Evolutionary conservation across 805 yeast species (phyloP).

Genomic region (Lachancea fermentati): DNA sequence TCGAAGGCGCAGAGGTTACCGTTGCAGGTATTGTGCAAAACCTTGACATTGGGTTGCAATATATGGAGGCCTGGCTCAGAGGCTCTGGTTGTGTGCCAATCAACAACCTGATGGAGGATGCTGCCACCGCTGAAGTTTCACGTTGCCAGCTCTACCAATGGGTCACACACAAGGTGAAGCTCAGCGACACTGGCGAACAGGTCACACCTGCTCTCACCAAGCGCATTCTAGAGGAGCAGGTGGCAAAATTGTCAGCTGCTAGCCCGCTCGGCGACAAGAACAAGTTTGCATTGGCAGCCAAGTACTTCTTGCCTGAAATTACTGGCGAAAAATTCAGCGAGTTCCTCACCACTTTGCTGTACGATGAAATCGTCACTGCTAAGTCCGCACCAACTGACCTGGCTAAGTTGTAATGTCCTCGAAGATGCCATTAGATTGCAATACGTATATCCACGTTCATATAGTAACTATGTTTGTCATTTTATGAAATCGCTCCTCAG

Average conservation of each 20-base stretch:
- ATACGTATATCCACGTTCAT: no score
- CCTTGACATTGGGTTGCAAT: constrained; percentile 68
- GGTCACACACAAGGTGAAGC: constrained; percentile 63
- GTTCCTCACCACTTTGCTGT: constrained; percentile 69
- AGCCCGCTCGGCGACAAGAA: constrained; percentile 47
- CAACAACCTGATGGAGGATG: constrained; percentile 83
- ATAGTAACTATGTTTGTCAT: no score
- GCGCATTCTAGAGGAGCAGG: constrained; percentile 56
- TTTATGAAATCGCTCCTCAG: no score
- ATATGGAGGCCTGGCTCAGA: constrained; percentile 83
- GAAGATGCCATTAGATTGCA: not conserved
- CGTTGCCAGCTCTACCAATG: constrained; percentile 79
- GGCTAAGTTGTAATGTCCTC: constrained; percentile 13
- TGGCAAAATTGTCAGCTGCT: constrained; percentile 39
- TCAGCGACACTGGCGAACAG: constrained; percentile 51
- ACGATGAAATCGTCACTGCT: constrained; percentile 50
- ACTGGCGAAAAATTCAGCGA: constrained; percentile 68
- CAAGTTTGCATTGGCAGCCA: constrained; percentile 64
- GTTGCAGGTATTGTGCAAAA: constrained; percentile 66
- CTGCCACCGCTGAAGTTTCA: constrained; percentile 85
- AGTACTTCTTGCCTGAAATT: constrained; percentile 66
- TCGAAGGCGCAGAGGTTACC: constrained; percentile 59
- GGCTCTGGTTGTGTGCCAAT: constrained; percentile 84
- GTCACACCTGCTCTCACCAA: constrained; percentile 58
- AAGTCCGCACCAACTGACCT: constrained; percentile 27